Evolutionary conservation across 306 rosid genomes (phyloP), one percentile per base, ranked within the genome.

Genomic region (Trichosanthes cucumerina): DNA sequence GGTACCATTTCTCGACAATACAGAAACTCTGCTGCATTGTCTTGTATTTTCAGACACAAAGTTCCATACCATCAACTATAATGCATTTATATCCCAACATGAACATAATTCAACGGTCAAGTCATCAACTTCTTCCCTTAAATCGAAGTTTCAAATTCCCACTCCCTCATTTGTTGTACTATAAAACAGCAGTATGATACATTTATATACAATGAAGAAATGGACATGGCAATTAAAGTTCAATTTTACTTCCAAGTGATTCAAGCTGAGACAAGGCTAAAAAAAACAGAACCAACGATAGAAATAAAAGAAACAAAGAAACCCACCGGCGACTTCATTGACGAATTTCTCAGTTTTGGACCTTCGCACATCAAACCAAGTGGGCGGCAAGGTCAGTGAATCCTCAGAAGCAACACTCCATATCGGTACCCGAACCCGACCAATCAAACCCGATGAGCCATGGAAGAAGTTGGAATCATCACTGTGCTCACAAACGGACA

Each of bases 281-380:
- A 28, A 36, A 79, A 78, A 43, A 57, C 18, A 58, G 19, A 60
- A 46, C 53, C 63, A 65, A 74, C 2, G 1, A 7, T 7, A 76
- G 56, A 39, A 12, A 43, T 15, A 73, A 38, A 18, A 9, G 3
- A 66, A 60, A 71, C 57, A 77, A 21, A 57, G 57, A 73, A 46
- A 86, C 97, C 76, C 73, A 93, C 96, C 98, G 64, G 86, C 86
- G 54, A 86, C 86, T 81, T 64, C 84, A 76, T 79, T 78, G 88
- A 89, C 43, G 72, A 84, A 84, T 50, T 82, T 90, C 39, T 85
- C 90, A 63, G 76, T 70, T 79, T 84, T 86, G 63, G 89, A 69
- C 73, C 50, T 74, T 54, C 80, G 81, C 79, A 94, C 82, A 50
- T 88, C 80, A 81, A 89, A 91, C 98, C 98, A 90, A 1, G 93